phyloP scores from a whole-genome alignment of 108 stramenopile genomes.

The Nitzschia sp. region DNA sequence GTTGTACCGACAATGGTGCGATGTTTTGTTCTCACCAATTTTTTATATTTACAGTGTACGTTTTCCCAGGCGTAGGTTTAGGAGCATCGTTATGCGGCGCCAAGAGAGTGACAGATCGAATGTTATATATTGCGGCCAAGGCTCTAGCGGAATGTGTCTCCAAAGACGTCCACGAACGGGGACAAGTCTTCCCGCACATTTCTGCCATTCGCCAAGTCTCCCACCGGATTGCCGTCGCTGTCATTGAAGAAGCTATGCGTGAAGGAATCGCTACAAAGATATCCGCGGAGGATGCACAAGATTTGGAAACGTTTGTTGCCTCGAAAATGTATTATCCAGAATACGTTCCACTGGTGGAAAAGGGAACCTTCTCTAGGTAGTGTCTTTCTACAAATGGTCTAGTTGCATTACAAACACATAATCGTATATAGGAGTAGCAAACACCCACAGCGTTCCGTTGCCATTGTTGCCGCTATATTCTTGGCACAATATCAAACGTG shows the following conservation, averaged over 20 bases:
- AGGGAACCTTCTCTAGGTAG: slow-evolving; percentile 46
- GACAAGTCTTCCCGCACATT: slow-evolving; percentile 90
- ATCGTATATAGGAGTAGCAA: too few relatives aligned
- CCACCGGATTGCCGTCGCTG: slow-evolving; percentile 84
- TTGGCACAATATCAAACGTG: slow-evolving; percentile 37
- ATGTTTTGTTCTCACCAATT: neutral
- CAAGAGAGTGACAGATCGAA: slow-evolving; percentile 84
- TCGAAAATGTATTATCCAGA: slow-evolving; percentile 89
- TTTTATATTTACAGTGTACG: slow-evolving; percentile 36
- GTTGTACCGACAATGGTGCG: neutral
- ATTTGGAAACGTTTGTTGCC: slow-evolving; percentile 69
- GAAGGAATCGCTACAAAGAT: slow-evolving; percentile 74
- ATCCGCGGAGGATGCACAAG: slow-evolving; percentile 45
- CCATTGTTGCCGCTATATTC: too few relatives aligned
- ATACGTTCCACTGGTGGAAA: slow-evolving; percentile 86
- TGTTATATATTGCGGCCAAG: slow-evolving; percentile 90
- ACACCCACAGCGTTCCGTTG: too few relatives aligned
- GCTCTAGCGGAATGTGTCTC: slow-evolving; percentile 83
- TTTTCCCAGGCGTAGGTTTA: slow-evolving; percentile 87
- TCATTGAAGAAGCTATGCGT: slow-evolving; percentile 82
- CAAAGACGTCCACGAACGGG: slow-evolving; percentile 75
- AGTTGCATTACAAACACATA: too few relatives aligned
- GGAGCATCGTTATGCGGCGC: slow-evolving; percentile 88
- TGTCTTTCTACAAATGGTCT: too few relatives aligned
- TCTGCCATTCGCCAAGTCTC: slow-evolving; percentile 86